These are phyloP conservation scores for Iberis amara DNA, from an alignment of 441 rosid genomes.

Conservation along the genomic window DNA sequence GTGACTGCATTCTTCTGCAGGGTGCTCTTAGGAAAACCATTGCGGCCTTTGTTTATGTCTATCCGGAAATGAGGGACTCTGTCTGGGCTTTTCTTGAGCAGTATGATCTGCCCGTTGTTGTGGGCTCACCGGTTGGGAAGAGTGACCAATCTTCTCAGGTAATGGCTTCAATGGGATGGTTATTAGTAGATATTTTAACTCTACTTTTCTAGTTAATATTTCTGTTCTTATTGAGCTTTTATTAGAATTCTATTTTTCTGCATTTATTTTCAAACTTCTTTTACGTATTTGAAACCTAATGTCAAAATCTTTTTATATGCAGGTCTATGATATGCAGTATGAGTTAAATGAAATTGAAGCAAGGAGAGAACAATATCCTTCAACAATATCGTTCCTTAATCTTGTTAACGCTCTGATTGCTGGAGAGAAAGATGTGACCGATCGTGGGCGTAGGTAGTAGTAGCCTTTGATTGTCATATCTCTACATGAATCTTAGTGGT, in stretches of 20 bases:
- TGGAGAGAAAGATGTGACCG: slow-evolving; percentile 78
- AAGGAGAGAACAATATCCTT: slow-evolving; percentile 87
- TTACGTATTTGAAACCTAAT: slow-evolving; percentile 16
- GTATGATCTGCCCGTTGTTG: slow-evolving; percentile 91
- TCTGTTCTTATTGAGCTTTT: background rate
- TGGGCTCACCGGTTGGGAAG: slow-evolving; percentile 54
- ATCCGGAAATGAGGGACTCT: slow-evolving; percentile 69
- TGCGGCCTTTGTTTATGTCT: slow-evolving; percentile 60
- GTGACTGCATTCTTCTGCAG: slow-evolving; percentile 39
- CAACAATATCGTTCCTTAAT: slow-evolving; percentile 87
- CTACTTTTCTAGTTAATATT: background rate
- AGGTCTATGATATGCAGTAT: slow-evolving; percentile 97
- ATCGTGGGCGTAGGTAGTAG: slow-evolving; percentile 96
- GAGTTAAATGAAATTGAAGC: slow-evolving; percentile 98
- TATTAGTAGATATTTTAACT: slow-evolving; percentile 11
- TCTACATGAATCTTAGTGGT: slow-evolving; percentile 24
- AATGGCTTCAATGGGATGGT: slow-evolving; percentile 9
- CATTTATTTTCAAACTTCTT: background rate
- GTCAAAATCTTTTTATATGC: slow-evolving; percentile 18
- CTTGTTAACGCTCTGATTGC: slow-evolving; percentile 81
- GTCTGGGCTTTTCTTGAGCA: slow-evolving; percentile 91
- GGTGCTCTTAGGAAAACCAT: slow-evolving; percentile 90
- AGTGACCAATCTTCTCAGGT: slow-evolving; percentile 71
- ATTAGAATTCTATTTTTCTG: slow-evolving; percentile 7
- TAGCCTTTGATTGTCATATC: slow-evolving; percentile 27